Evolutionary conservation across 2,329 filamentous ascomycete species (phyloP).

Genomic region (Cytospora piceicola): DNA sequence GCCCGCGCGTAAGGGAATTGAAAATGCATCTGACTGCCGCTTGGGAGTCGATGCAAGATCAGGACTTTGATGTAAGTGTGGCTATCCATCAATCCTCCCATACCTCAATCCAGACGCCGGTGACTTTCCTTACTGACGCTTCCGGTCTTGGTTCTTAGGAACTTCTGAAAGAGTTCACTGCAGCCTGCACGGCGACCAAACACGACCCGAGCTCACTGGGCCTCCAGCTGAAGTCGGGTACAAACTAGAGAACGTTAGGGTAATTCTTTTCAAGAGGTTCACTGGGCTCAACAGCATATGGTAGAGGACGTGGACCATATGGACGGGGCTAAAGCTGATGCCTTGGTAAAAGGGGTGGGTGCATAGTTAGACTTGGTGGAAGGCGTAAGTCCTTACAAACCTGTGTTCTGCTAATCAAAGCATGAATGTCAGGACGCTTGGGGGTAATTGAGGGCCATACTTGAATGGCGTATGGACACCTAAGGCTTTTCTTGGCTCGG

Average conservation of each 20-base stretch:
- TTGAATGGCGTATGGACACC: neutral
- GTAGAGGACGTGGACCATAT: neutral
- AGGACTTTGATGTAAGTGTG: slow-evolving; percentile 53
- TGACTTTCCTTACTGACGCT: neutral
- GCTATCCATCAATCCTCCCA: no score
- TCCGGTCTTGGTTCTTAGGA: neutral
- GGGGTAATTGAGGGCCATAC: neutral
- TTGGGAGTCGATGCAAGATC: slow-evolving; percentile 59
- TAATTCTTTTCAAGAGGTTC: neutral
- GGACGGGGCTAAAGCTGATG: neutral
- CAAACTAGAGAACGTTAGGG: neutral
- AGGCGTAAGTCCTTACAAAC: neutral
- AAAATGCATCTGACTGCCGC: slow-evolving; percentile 50
- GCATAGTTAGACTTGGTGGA: no score
- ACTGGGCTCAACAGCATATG: neutral
- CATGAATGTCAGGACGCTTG: no score
- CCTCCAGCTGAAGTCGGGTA: neutral
- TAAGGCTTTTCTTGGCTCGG: no score
- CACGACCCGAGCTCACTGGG: neutral
- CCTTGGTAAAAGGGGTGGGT: no score
- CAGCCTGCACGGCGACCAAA: slow-evolving; percentile 18
- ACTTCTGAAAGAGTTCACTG: slow-evolving; percentile 22
- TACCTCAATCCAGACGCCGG: no score
- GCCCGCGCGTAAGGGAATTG: slow-evolving; percentile 55
- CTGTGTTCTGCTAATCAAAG: neutral